Percentiles rank a stretch among this genome's conserved stretches.
These are phyloP conservation scores for Croton setiger DNA, from an alignment of 441 rosid genomes.

Conservation along the genomic window DNA sequence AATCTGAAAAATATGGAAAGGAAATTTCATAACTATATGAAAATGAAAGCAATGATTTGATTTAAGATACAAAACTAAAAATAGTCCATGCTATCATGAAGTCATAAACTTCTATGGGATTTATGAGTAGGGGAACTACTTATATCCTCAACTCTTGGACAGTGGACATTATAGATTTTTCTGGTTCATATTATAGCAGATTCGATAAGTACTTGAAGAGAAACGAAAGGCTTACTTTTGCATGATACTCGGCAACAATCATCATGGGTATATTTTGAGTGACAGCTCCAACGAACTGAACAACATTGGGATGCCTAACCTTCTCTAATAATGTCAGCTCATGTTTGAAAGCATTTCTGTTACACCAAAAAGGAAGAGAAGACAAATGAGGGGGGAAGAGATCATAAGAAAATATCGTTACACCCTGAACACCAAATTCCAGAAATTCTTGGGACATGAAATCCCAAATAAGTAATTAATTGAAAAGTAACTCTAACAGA, in stretches of 20 bases:
- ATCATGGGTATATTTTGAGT: conserved; percentile 96
- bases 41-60: neutral
- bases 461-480: neutral
- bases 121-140: neutral
- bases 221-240: conserved; percentile 69
- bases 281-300: conserved; percentile 99
- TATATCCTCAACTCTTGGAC: neutral
- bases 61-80: neutral
- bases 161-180: neutral
- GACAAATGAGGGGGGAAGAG: neutral
- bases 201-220: neutral
- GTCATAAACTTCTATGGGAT: neutral
- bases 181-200: neutral
- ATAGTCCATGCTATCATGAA: neutral
- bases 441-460: neutral
- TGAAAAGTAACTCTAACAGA: conserved; percentile 5
- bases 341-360: conserved; percentile 83
- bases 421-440: conserved; percentile 1
- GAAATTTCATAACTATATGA: neutral
- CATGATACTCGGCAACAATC: conserved; percentile 87
- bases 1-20: neutral
- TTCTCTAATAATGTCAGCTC: conserved; percentile 86
- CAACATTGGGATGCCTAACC: conserved; percentile 95
- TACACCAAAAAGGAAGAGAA: neutral
- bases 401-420: neutral